Conservation (phyloP, 2,329 filamentous ascomycete species). For the Stemphylium vesicarium region DNA sequence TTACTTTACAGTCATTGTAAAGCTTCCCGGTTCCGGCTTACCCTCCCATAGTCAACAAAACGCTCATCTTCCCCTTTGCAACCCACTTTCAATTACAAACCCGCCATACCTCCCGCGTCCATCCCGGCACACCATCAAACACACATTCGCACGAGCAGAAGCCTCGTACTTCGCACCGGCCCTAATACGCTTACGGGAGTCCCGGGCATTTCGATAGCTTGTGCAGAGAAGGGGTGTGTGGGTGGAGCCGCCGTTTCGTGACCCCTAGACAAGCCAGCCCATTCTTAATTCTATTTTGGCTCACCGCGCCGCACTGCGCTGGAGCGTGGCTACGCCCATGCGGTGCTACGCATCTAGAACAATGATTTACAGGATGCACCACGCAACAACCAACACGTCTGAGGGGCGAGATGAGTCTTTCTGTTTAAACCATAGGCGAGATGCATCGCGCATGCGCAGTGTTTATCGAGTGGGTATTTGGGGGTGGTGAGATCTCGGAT, state of each 20-base stretch:
- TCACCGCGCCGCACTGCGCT: not conserved
- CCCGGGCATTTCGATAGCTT: constrained; percentile 24
- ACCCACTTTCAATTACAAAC: no score
- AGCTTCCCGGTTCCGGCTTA: no score
- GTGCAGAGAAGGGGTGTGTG: constrained; percentile 4
- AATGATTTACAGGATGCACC: not conserved
- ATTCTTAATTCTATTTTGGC: constrained; percentile 21
- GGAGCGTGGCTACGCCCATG: not conserved
- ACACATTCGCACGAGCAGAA: not conserved
- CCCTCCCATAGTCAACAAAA: no score
- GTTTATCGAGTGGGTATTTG: not conserved
- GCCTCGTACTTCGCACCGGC: constrained; percentile 3
- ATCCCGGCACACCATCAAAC: not conserved
- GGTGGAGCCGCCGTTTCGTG: constrained; percentile 6
- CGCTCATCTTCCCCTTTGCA: no score
- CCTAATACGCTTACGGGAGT: not conserved
- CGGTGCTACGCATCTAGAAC: not conserved
- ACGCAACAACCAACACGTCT: not conserved
- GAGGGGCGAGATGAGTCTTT: not conserved
- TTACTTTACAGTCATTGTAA: no score
- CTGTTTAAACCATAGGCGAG: not conserved
- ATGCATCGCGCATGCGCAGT: not conserved
- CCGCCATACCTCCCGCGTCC: not conserved
- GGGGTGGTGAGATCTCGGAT: constrained; percentile 3
- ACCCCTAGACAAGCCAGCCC: constrained; percentile 2